Evolutionary conservation across 1,284 basidiomycete species (phyloP), one percentile per base, ranked within the genome.

Genomic region (Ganoderma multipileum): DNA sequence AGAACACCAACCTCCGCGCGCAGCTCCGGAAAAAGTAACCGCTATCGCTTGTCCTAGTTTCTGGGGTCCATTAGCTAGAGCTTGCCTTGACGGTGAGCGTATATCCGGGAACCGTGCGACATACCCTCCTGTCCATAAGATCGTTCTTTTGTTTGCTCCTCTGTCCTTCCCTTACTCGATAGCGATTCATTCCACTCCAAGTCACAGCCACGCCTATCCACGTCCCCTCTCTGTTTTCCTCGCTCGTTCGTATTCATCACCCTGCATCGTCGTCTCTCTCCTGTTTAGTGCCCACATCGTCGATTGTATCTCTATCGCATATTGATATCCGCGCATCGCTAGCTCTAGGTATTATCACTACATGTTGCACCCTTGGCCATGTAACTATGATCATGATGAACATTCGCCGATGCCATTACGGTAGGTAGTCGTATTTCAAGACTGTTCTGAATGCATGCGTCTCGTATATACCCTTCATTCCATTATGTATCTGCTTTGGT

Each of bases 1-100:
- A 94, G 81, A 95, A 95, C 76, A 84, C 82, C 47, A 87, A 79
- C 54, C 76, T 95, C 71, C 86, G 91, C 61, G 86, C 88, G 50
- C 93, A 94, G 78, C 73, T 95, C 72, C 85, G 87, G 65, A 76
- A 76, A 73, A 74, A 73, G 72, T 76, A 68, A 73, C 42, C 20
- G 26, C 16, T 57, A 36, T 20, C 30, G 20, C 36, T 33, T 8
- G 14, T 36, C 12, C 36, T 18, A 39, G 58, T 60, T 41, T n/a
- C 20, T 16, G 2, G 58, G 28, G 58, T 39, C 28, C 28, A n/a
- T 14, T 26, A 12, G 50, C 41, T 33, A 8, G n/a, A 36, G 39
- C 39, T 28, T 61, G 64, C 66, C 68, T 69, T 64, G 71, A 69
- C 39, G 71, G 66, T 54, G 57, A 63, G 38, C 38, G 38, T 41